Percentiles rank a stretch among this genome's conserved stretches.
Conservation (phyloP, 2,329 filamentous ascomycete species). For the Lecanicillium sp. region DNA sequence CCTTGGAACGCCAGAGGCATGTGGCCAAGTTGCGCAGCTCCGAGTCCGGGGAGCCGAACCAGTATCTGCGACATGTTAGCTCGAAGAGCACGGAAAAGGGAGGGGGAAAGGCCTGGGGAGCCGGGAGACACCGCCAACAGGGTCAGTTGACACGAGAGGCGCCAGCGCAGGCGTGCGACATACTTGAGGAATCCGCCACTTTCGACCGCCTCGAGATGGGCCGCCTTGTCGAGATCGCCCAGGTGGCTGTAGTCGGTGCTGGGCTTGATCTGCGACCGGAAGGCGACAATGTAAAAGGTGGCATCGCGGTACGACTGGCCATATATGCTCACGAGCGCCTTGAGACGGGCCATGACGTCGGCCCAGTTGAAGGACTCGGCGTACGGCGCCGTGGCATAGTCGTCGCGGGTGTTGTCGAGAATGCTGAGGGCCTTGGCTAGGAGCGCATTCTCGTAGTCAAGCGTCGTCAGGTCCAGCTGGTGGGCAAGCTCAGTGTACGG, state of each 20-base stretch:
- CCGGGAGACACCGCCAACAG: background rate
- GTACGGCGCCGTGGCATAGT: conserved; percentile 76
- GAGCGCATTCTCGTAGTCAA: conserved; percentile 60
- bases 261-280: conserved; percentile 66
- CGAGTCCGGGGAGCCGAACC: conserved; percentile 72
- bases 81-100: background rate
- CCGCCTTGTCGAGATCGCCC: conserved; percentile 67
- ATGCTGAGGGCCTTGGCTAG: conserved; percentile 65
- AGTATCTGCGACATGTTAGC: conserved; percentile 53
- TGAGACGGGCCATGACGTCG: conserved; percentile 54
- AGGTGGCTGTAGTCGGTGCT: conserved; percentile 63
- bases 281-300: conserved; percentile 78
- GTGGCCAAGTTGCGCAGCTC: conserved; percentile 76
- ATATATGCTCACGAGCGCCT: conserved; percentile 40
- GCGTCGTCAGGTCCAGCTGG: conserved; percentile 62
- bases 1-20: conserved; percentile 58
- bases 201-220: conserved; percentile 71
- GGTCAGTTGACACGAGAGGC: background rate
- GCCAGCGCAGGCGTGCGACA: conserved; percentile 20
- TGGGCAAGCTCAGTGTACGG: conserved; percentile 69
- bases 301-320: conserved; percentile 51
- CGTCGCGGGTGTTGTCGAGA: conserved; percentile 54
- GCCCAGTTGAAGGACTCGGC: conserved; percentile 71
- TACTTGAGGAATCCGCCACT: conserved; percentile 79
- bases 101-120: conserved; percentile 18